Conservation (phyloP, 2,329 filamentous ascomycete genomes). For the Lachnum nothofagi region DNA sequence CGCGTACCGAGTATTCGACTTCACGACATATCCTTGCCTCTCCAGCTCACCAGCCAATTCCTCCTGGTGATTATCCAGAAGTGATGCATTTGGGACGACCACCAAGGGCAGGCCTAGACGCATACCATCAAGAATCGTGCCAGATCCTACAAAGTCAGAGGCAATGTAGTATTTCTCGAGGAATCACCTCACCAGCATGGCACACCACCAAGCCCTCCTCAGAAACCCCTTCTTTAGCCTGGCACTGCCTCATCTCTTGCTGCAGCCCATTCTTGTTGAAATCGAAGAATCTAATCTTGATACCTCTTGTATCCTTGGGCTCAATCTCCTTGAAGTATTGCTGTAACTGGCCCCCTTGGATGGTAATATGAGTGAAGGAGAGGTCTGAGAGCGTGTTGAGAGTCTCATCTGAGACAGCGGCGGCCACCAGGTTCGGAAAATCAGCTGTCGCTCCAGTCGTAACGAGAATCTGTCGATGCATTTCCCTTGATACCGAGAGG, state of each 20-base stretch:
- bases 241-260: slow-evolving; percentile 41
- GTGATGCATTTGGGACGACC: slow-evolving; percentile 76
- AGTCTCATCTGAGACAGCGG: slow-evolving; percentile 59
- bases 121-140: slow-evolving; percentile 79
- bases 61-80: slow-evolving; percentile 86
- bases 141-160: slow-evolving; percentile 59
- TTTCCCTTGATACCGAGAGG: not conserved
- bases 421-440: slow-evolving; percentile 66
- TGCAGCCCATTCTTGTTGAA: slow-evolving; percentile 58
- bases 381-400: slow-evolving; percentile 52
- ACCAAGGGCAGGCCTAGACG: slow-evolving; percentile 71
- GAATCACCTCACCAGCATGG: slow-evolving; percentile 66
- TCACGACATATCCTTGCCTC: slow-evolving; percentile 66
- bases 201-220: slow-evolving; percentile 72
- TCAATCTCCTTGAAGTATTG: slow-evolving; percentile 43
- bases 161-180: not conserved
- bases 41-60: slow-evolving; percentile 78
- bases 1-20: slow-evolving; percentile 23
- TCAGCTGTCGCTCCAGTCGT: slow-evolving; percentile 89
- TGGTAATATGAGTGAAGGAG: slow-evolving; percentile 64
- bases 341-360: slow-evolving; percentile 76
- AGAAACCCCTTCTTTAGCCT: slow-evolving; percentile 43
- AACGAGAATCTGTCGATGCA: slow-evolving; percentile 59
- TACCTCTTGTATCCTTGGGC: slow-evolving; percentile 26
- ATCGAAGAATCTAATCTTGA: slow-evolving; percentile 58